Conservation (phyloP, 208 protist genomes). For the Trypanosoma avium region DNA sequence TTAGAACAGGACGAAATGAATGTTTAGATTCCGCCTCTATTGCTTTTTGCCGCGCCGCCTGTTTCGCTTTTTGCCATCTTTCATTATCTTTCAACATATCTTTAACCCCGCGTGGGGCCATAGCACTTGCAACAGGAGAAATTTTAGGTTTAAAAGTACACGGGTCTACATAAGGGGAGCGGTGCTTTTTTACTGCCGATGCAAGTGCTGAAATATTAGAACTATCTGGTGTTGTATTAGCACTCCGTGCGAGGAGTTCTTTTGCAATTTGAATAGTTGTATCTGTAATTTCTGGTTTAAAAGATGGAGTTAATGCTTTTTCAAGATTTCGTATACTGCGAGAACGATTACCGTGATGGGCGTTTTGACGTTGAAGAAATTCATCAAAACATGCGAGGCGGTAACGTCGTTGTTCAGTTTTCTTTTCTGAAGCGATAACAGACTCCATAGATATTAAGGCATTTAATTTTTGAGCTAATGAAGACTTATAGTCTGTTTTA, state of each 20-base stretch:
- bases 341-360: conserved; percentile 44
- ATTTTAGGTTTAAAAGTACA: conserved; percentile 77
- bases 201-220: conserved; percentile 30
- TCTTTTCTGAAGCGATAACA: not conserved
- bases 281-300: conserved; percentile 57
- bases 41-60: conserved; percentile 35
- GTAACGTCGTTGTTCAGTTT: conserved; percentile 22
- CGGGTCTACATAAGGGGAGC: conserved; percentile 55
- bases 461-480: conserved; percentile 35
- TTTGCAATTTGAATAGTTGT: conserved; percentile 55
- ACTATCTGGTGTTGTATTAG: not conserved
- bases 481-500: conserved; percentile 55
- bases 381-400: conserved; percentile 67
- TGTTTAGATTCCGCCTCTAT: conserved; percentile 39
- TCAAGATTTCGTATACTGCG: conserved; percentile 47
- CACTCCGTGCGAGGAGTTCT: conserved; percentile 41
- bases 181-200: conserved; percentile 56
- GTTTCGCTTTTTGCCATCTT: conserved; percentile 17
- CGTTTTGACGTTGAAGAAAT: conserved; percentile 77
- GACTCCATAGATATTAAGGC: conserved; percentile 20
- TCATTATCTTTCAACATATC: conserved; percentile 16
- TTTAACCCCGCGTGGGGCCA: conserved; percentile 18
- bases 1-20: conserved; percentile 47
- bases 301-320: conserved; percentile 49
- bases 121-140: conserved; percentile 32